Conservation (phyloP, 352 stramenopile genomes). For the Saprolegnia parasitica region DNA sequence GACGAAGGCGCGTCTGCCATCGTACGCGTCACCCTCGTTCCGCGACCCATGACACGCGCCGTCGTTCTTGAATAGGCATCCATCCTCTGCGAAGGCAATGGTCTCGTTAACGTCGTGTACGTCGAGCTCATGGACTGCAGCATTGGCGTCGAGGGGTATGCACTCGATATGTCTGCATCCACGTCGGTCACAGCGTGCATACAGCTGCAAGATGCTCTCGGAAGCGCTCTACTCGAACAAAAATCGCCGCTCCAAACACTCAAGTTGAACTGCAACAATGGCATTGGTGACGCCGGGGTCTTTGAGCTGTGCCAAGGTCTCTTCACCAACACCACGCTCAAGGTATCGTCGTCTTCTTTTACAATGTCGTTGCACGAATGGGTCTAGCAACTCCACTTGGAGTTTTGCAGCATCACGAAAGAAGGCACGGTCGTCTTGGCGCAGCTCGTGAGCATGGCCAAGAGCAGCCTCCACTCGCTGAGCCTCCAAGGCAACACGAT, state of each 20-base stretch:
- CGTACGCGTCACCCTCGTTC: no score
- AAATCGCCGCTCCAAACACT: slow-evolving; percentile 60
- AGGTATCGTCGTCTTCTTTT: slow-evolving; percentile 34
- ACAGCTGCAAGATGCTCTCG: slow-evolving; percentile 52
- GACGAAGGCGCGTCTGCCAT: slow-evolving; percentile 67
- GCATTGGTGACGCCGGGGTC: slow-evolving; percentile 52
- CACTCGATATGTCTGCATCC: neutral
- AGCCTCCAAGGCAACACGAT: slow-evolving; percentile 61
- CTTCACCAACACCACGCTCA: slow-evolving; percentile 61
- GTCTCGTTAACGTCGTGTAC: slow-evolving; percentile 60
- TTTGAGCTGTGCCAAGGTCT: slow-evolving; percentile 55
- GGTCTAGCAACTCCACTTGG: slow-evolving; percentile 67
- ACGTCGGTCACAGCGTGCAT: neutral
- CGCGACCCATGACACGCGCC: no score
- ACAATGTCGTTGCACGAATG: neutral
- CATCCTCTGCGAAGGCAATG: slow-evolving; percentile 25
- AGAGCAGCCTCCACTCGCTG: slow-evolving; percentile 48
- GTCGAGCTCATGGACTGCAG: slow-evolving; percentile 71
- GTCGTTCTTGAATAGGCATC: slow-evolving; percentile 19
- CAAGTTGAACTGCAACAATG: slow-evolving; percentile 69
- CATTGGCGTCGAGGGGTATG: slow-evolving; percentile 53
- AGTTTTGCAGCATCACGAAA: slow-evolving; percentile 53
- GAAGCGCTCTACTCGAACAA: slow-evolving; percentile 48
- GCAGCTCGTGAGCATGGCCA: slow-evolving; percentile 59
- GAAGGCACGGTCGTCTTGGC: slow-evolving; percentile 59